Percentiles rank a stretch among this genome's conserved stretches.
Conservation (phyloP, 495 filamentous ascomycete species). For the Podospora comata region DNA sequence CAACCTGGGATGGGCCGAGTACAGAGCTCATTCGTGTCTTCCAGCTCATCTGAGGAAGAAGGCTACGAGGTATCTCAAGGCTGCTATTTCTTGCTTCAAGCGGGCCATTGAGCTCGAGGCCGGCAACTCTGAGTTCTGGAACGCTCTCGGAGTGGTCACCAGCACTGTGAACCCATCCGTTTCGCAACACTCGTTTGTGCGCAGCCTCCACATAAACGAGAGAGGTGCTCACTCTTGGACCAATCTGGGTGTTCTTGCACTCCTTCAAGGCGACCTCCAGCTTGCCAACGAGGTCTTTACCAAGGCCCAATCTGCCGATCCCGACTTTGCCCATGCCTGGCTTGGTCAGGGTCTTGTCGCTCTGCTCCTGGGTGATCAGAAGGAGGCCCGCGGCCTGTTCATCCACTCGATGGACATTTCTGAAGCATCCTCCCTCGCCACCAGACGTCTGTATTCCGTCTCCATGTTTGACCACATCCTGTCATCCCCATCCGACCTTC, state of each 20-base stretch:
- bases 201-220: conserved; percentile 90
- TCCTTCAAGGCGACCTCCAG: conserved; percentile 75
- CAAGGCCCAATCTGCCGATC: conserved; percentile 87
- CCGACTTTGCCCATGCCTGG: conserved; percentile 90
- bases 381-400: conserved; percentile 79
- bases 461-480: conserved; percentile 77
- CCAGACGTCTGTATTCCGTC: conserved; percentile 71
- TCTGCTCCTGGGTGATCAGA: conserved; percentile 62
- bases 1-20: conserved; percentile 93
- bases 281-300: conserved; percentile 87
- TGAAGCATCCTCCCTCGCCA: conserved; percentile 63
- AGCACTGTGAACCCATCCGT: conserved; percentile 79
- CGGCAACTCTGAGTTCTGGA: conserved; percentile 97
- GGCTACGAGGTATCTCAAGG: conserved; percentile 66
- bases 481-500: conserved; percentile 49
- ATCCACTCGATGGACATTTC: conserved; percentile 96
- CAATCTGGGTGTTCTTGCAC: conserved; percentile 82
- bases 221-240: conserved; percentile 78
- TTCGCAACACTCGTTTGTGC: conserved; percentile 90
- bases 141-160: conserved; percentile 87
- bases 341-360: conserved; percentile 87
- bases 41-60: conserved; percentile 46
- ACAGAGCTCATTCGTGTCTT: conserved; percentile 68
- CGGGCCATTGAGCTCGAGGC: conserved; percentile 93
- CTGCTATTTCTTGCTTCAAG: conserved; percentile 91